Base-by-base conservation (phyloP, 1,284 basidiomycete genomes). In the Ceratobasidium sp. region DNA sequence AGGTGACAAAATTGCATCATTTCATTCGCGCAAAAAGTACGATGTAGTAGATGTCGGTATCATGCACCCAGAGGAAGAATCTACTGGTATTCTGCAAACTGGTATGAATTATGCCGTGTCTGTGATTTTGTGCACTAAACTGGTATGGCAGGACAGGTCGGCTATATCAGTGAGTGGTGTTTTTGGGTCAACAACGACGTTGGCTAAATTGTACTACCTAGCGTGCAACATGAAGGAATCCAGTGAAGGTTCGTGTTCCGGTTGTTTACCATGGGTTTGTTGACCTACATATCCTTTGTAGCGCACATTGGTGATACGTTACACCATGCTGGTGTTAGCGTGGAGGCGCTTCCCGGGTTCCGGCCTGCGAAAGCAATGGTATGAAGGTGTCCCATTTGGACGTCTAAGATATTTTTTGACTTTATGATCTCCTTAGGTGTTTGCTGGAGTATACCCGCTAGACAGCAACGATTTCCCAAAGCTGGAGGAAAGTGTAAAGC, bases 141-240 rank as follows among this genome's bases (percentile, higher is more conserved):
- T 28, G 32, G 21, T 43, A n/a, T 43, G 38, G 32, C 21, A 59
- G 96, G 96, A 2, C 96, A 98, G 83, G 96, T 98, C 18, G 96
- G 96, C 35, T 96, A 89, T 80, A 88, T 92, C 72, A 87, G 74
- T 75, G 23, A 30, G 62, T 75, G 21, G 30, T 2, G 30, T 6
- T 30, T 14, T 14, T 58, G 21, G n/a, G 21, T 13, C 16, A 50
- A 41, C 59, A 38, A 52, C 55, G n/a, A 28, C 41, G 35, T 41
- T 30, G 41, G 43, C 46, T 43, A 9, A 28, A 23, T 7, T 26
- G 35, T 52, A 18, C 28, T 14, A 23, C 35, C 21, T 72, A 78
- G 82, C 94, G 1, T 98, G 96, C 81, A 98, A 95, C 79, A 99
- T 99, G 97, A 99, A 98, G 81, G 93, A 98, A 78, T 94, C 94